These are phyloP conservation scores for Pseudogymnoascus sp. DNA, from an alignment of 2,329 filamentous ascomycete species.

Conservation along the genomic window DNA sequence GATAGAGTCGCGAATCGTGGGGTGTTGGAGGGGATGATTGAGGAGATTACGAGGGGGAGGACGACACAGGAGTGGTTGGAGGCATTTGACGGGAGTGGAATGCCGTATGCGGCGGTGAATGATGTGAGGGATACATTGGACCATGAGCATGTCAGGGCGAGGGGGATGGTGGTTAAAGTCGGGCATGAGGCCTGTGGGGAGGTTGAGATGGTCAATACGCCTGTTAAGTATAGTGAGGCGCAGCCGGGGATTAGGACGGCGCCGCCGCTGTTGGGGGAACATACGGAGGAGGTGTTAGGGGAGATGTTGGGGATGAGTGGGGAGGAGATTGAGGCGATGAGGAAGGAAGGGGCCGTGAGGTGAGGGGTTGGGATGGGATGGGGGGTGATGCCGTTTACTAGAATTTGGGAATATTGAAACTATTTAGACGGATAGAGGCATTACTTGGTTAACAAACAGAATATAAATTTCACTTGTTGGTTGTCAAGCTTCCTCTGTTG, in stretches of 20 bases:
- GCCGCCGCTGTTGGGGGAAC: conserved; percentile 79
- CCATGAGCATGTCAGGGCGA: conserved; percentile 74
- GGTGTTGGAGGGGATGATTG: conserved; percentile 70
- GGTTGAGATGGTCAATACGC: conserved; percentile 86
- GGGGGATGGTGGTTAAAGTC: conserved; percentile 83
- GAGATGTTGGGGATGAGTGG: conserved; percentile 53
- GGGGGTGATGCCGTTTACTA: too few species aligned
- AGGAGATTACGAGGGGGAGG: conserved; percentile 62
- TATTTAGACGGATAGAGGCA: not conserved
- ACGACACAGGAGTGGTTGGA: conserved; percentile 85
- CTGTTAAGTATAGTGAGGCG: conserved; percentile 85
- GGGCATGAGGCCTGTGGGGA: conserved; percentile 76
- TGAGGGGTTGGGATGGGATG: conserved; percentile 23
- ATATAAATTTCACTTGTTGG: not conserved
- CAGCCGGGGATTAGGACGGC: conserved; percentile 66
- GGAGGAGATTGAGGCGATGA: conserved; percentile 53
- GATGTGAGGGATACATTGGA: conserved; percentile 78
- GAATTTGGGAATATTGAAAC: too few species aligned
- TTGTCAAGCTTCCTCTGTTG: not conserved
- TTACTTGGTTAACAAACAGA: not conserved
- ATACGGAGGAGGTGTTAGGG: conserved; percentile 69
- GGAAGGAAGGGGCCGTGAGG: conserved; percentile 56
- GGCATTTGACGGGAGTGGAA: conserved; percentile 77
- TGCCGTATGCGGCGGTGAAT: conserved; percentile 93
- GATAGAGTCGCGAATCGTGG: conserved; percentile 61